phyloP scores from a whole-genome alignment of 2,329 filamentous ascomycete genomes.

The Graphiopsis chlorocephala region DNA sequence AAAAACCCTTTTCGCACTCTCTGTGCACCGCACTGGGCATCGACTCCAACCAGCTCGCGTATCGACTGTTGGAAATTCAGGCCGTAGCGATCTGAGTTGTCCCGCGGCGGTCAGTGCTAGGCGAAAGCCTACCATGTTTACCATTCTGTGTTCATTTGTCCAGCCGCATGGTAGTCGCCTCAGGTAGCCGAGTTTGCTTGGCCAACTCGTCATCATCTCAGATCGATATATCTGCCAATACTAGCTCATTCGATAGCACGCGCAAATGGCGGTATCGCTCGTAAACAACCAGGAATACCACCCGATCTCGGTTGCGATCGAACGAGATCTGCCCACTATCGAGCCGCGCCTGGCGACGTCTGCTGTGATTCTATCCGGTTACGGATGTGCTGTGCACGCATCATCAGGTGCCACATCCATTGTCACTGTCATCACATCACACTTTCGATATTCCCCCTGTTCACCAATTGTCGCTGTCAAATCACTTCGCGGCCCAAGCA shows the following conservation, averaged over 20 bases:
- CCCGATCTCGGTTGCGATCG: not conserved
- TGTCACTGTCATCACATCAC: not conserved
- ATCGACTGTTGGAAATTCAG: not conserved
- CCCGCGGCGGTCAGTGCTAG: not conserved
- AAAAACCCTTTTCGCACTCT: not conserved
- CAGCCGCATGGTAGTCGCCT: not conserved
- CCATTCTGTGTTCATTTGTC: not conserved
- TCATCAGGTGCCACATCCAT: not conserved
- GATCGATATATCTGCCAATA: not conserved
- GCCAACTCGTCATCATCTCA: not conserved
- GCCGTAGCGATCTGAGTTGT: not conserved
- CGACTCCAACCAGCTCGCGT: not conserved
- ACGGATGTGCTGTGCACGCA: not conserved
- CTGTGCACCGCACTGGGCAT: not conserved
- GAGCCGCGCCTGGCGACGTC: not conserved
- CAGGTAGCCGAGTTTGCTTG: constrained; percentile 1
- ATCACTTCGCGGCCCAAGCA: not conserved
- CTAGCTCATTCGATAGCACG: not conserved
- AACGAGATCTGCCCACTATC: not conserved
- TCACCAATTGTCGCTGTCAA: not conserved
- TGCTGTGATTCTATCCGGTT: not conserved
- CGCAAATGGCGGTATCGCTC: not conserved
- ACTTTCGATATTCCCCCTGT: not conserved
- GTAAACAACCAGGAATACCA: not conserved
- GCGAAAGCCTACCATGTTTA: not conserved